A percentile compares a stretch with the other conserved stretches of the same genome.
Evolutionary conservation across 1,284 basidiomycete species (phyloP).

Genomic region (Meripilus lineatus): DNA sequence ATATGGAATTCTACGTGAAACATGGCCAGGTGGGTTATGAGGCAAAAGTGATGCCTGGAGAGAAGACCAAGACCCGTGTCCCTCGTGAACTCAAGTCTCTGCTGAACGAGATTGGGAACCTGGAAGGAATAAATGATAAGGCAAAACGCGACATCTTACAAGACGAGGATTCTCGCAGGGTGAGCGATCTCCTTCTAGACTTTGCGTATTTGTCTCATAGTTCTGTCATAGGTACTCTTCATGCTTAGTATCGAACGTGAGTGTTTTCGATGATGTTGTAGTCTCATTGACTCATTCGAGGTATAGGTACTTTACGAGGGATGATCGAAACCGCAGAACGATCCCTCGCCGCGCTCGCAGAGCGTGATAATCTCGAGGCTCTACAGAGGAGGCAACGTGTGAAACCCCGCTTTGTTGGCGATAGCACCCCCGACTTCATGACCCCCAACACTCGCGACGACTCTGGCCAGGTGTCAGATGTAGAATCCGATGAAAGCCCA

Average conservation of each 20-base stretch:
- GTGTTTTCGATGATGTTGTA: constrained; percentile 16
- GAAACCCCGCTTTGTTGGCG: no score
- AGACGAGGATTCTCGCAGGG: constrained; percentile 46
- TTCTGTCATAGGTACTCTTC: constrained; percentile 37
- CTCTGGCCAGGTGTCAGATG: no score
- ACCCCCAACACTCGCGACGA: no score
- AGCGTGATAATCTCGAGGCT: constrained; percentile 27
- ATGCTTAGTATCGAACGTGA: constrained; percentile 51
- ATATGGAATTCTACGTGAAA: constrained; percentile 38
- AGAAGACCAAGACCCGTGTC: constrained; percentile 15
- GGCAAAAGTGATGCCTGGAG: constrained; percentile 9
- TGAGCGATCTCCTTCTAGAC: constrained; percentile 30
- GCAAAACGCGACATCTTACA: constrained; percentile 44
- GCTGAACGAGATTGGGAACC: constrained; percentile 42
- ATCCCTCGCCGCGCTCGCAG: constrained; percentile 33
- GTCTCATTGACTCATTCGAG: neutral
- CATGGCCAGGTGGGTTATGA: constrained; percentile 15
- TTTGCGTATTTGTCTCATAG: neutral
- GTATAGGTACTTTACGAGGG: constrained; percentile 33
- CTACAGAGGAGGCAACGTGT: neutral
- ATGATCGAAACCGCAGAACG: constrained; percentile 40
- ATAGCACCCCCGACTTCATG: no score
- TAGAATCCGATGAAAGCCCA: no score
- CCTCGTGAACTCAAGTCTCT: constrained; percentile 37
- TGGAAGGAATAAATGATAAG: constrained; percentile 32